Evolutionary conservation across 2,329 filamentous ascomycete species (phyloP).

Genomic region (Diplodia intermedia): DNA sequence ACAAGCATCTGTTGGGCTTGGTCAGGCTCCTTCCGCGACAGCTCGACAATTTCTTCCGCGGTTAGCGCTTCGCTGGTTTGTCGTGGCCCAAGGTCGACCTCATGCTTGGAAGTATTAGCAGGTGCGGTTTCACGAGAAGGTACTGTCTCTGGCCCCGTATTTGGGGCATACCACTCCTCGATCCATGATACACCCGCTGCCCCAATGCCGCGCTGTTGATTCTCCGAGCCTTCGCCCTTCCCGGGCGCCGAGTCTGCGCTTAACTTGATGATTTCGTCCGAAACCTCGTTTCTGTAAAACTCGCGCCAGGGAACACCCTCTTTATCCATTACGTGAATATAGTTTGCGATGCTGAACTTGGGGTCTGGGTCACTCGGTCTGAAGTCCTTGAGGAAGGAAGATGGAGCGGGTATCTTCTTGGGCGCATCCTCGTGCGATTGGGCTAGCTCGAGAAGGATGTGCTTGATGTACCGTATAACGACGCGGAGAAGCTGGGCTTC

Average conservation of each 20-base stretch:
- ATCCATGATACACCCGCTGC: neutral
- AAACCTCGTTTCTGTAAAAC: constrained; percentile 2
- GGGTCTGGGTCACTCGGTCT: constrained; percentile 32
- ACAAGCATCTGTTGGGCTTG: constrained; percentile 41
- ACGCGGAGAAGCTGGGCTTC: neutral
- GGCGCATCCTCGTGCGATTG: constrained; percentile 33
- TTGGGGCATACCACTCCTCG: constrained; percentile 16
- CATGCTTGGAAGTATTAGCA: neutral
- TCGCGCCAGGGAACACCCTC: constrained; percentile 39
- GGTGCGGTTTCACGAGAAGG: constrained; percentile 2
- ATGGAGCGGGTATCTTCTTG: constrained; percentile 35
- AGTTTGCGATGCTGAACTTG: constrained; percentile 41
- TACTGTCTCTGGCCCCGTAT: neutral
- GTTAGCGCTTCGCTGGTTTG: neutral
- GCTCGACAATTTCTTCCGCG: constrained; percentile 6
- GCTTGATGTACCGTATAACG: constrained; percentile 22
- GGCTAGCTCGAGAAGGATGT: constrained; percentile 41
- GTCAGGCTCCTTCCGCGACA: constrained; percentile 11
- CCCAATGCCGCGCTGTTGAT: too few species aligned
- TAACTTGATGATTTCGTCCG: neutral
- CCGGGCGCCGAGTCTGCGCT: too few species aligned
- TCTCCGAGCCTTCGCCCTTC: neutral
- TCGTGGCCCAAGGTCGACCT: neutral
- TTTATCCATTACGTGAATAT: constrained; percentile 47
- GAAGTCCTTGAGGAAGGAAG: constrained; percentile 35